Evolutionary conservation across 768 basidiomycete genomes (phyloP).

Genomic region (Tricholoma furcatifolium): DNA sequence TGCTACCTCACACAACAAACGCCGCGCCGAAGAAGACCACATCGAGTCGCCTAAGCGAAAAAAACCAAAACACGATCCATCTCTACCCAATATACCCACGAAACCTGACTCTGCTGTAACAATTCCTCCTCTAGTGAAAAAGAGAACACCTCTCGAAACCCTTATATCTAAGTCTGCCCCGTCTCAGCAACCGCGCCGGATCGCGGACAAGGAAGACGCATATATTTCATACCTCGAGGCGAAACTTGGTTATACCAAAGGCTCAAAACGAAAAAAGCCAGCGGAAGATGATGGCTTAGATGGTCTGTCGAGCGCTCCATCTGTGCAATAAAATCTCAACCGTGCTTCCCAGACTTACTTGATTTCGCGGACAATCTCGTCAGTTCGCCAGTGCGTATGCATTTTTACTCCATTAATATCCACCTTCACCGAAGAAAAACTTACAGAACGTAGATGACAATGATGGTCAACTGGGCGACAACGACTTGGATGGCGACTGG

Average conservation of each 20-base stretch:
- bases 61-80: slow-evolving; percentile 33
- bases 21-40: slow-evolving; percentile 45
- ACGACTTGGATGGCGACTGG: slow-evolving; percentile 2
- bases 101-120: slow-evolving; percentile 1
- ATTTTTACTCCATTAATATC: background rate
- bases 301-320: slow-evolving; percentile 45
- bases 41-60: slow-evolving; percentile 49
- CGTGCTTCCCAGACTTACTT: slow-evolving; percentile 46
- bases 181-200: slow-evolving; percentile 18
- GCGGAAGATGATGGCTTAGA: slow-evolving; percentile 80
- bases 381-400: slow-evolving; percentile 12
- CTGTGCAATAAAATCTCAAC: background rate
- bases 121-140: slow-evolving; percentile 9
- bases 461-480: background rate
- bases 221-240: slow-evolving; percentile 85
- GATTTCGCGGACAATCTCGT: slow-evolving; percentile 45
- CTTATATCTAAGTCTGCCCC: slow-evolving; percentile 19
- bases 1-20: slow-evolving; percentile 25
- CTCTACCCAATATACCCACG: background rate
- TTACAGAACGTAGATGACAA: background rate
- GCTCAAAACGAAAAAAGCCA: slow-evolving; percentile 40
- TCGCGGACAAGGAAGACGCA: slow-evolving; percentile 72
- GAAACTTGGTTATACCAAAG: slow-evolving; percentile 59
- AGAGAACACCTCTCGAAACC: slow-evolving; percentile 34
- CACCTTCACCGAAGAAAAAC: slow-evolving; percentile 5